Conservation (phyloP, 192 early-diverging fungal species). For the Coemansia sp. region DNA sequence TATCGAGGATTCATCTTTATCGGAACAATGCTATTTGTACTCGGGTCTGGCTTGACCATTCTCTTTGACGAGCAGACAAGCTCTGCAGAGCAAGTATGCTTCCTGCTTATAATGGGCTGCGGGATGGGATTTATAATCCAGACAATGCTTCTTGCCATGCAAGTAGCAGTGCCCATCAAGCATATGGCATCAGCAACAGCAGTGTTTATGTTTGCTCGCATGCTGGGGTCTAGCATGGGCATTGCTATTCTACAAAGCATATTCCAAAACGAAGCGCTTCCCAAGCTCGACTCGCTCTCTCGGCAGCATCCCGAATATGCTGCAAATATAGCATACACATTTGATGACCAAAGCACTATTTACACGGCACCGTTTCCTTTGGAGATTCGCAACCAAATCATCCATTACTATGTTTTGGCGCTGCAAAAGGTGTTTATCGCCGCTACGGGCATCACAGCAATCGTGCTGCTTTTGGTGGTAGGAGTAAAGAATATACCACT, state of each 20-base stretch:
- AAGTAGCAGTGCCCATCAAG: conserved; percentile 56
- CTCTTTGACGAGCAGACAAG: conserved; percentile 50
- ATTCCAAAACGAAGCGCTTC: conserved; percentile 56
- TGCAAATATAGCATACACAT: conserved; percentile 5
- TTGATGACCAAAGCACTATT: conserved; percentile 38
- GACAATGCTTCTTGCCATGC: conserved; percentile 62
- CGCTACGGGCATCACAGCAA: conserved; percentile 54
- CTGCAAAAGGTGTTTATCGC: conserved; percentile 58
- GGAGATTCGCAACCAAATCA: conserved; percentile 19
- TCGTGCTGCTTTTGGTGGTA: conserved; percentile 52
- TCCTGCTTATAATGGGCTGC: conserved; percentile 62
- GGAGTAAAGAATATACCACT: conserved; percentile 38
- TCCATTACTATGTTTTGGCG: conserved; percentile 55
- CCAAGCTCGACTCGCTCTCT: conserved; percentile 14
- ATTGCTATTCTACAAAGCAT: conserved; percentile 57
- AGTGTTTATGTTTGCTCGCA: conserved; percentile 59
- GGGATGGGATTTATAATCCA: conserved; percentile 76
- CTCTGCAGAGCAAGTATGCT: conserved; percentile 58
- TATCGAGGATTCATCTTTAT: conserved; percentile 64
- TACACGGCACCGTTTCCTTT: conserved; percentile 38
- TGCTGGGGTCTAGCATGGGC: conserved; percentile 60
- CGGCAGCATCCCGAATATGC: conserved; percentile 24
- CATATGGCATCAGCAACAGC: conserved; percentile 71
- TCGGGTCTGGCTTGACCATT: conserved; percentile 61
- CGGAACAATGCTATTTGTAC: conserved; percentile 57